Percentiles rank a stretch among this genome's conserved stretches.
Conservation (phyloP, 225 moss, liverwort and hornwort species). For the Lunularia cruciata region DNA sequence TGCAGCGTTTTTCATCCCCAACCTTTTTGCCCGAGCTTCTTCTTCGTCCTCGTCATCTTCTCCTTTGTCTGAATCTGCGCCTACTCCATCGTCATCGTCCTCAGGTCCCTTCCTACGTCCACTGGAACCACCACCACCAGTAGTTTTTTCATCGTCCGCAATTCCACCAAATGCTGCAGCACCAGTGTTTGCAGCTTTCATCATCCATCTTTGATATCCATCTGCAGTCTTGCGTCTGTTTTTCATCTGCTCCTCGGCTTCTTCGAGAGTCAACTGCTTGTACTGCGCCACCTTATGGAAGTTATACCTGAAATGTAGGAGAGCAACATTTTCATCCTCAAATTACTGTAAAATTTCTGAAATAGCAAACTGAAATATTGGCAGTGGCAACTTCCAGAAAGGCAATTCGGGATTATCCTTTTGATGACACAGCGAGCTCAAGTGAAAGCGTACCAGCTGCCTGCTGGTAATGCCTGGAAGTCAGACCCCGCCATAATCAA, state of each 20-base stretch:
- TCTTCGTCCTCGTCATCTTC: slow-evolving; percentile 94
- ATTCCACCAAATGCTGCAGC: slow-evolving; percentile 61
- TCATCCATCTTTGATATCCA: slow-evolving; percentile 99
- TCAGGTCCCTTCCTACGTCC: slow-evolving; percentile 56
- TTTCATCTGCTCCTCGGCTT: slow-evolving; percentile 99
- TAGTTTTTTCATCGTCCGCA: slow-evolving; percentile 57
- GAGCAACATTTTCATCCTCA: neutral
- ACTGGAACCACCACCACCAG: slow-evolving; percentile 54
- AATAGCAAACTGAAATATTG: too few relatives aligned
- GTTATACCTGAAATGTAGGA: slow-evolving; percentile 68
- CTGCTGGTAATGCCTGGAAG: slow-evolving; percentile 84
- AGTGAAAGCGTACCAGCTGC: slow-evolving; percentile 58
- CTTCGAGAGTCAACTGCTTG: slow-evolving; percentile 94
- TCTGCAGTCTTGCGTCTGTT: slow-evolving; percentile 99
- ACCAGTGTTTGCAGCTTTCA: slow-evolving; percentile 86
- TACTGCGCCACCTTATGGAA: slow-evolving; percentile 99
- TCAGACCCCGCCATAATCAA: slow-evolving; percentile 77
- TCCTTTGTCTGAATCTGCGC: slow-evolving; percentile 75
- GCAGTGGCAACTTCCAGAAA: too few relatives aligned
- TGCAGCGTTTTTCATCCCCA: slow-evolving; percentile 80
- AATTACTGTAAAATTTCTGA: too few relatives aligned
- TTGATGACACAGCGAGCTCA: neutral
- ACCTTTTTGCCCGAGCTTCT: slow-evolving; percentile 74
- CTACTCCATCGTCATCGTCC: slow-evolving; percentile 69
- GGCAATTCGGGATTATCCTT: too few relatives aligned